Evolutionary conservation across 345 rosid species (phyloP).

Genomic region (Kandelia obovata): DNA sequence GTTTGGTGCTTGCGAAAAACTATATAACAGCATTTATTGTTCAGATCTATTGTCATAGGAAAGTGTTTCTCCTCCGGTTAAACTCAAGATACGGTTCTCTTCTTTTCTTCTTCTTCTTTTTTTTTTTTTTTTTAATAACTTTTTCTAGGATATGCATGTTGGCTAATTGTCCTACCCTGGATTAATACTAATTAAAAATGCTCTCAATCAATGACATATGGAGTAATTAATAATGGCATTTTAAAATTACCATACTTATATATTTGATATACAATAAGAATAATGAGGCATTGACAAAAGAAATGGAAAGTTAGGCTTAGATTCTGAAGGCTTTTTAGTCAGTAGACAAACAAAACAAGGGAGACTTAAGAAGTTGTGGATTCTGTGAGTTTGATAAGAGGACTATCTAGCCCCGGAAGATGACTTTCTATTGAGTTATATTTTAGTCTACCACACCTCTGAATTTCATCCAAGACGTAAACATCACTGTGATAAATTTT

Average conservation of each 20-base stretch:
- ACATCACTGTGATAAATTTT: no score
- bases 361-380: not conserved
- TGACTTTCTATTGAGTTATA: not conserved
- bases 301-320: not conserved
- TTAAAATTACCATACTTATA: no score
- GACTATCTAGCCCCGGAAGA: not conserved
- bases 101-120: not conserved
- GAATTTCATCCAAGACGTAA: not conserved
- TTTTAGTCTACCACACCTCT: not conserved
- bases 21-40: conserved; percentile 35
- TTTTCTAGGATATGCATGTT: no score
- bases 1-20: conserved; percentile 41
- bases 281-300: not conserved
- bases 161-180: no score
- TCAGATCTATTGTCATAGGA: conserved; percentile 1
- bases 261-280: not conserved
- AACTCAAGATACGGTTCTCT: conserved; percentile 10
- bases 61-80: conserved; percentile 17
- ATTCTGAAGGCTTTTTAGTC: not conserved
- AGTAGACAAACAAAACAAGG: not conserved
- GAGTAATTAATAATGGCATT: no score
- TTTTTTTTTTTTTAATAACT: no score
- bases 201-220: no score
- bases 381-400: not conserved
- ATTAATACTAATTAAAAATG: no score